Conservation (phyloP, 2,329 filamentous ascomycete genomes). For the Monascus ruber region DNA sequence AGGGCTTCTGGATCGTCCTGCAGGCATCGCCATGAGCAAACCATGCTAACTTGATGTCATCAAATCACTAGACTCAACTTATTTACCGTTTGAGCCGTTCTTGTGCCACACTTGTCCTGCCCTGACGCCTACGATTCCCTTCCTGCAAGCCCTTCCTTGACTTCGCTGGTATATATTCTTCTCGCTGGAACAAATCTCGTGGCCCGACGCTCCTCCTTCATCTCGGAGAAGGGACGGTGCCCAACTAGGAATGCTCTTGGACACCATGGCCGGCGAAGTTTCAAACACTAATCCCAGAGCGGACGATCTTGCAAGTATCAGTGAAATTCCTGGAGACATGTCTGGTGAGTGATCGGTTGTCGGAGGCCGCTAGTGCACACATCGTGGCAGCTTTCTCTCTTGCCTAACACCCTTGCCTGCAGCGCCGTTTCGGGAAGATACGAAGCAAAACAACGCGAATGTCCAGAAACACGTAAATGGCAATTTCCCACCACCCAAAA, state of each 20-base stretch:
- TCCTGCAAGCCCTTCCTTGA: no score
- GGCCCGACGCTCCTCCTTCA: not conserved
- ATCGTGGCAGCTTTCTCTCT: conserved; percentile 4
- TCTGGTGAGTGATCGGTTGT: conserved; percentile 22
- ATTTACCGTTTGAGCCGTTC: no score
- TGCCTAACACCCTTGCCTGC: conserved; percentile 12
- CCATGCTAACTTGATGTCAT: conserved; percentile 17
- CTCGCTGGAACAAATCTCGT: not conserved
- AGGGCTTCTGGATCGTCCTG: conserved; percentile 7
- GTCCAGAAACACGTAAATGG: conserved; percentile 17
- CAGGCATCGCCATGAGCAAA: conserved; percentile 7
- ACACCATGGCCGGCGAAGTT: conserved; percentile 28
- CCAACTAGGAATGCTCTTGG: conserved; percentile 20
- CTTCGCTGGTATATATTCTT: no score
- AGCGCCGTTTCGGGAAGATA: conserved; percentile 15
- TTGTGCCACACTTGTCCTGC: no score
- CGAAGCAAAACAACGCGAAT: conserved; percentile 21
- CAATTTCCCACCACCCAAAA: conserved; percentile 65
- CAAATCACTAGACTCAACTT: no score
- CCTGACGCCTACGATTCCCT: no score
- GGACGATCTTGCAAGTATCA: conserved; percentile 31
- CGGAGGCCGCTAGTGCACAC: no score
- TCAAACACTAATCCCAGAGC: conserved; percentile 22
- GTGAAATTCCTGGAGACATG: conserved; percentile 26
- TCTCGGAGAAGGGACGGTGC: not conserved